Conservation (phyloP, 371 early-diverging fungal species). For the Mortierella sp. region DNA sequence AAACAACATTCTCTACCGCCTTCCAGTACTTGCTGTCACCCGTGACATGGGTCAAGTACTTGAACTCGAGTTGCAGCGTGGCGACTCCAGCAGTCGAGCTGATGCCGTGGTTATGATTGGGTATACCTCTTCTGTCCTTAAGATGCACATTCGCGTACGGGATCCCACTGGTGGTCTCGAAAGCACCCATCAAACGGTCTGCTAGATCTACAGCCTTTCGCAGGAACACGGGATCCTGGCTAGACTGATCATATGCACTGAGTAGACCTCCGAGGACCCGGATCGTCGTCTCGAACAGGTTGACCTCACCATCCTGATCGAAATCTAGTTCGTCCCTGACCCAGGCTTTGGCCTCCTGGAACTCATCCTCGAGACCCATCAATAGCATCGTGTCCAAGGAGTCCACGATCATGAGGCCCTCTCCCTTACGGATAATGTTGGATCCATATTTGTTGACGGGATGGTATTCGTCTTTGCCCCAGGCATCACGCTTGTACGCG, state of each 20-base stretch:
- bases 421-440: slow-evolving; percentile 62
- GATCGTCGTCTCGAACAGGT: slow-evolving; percentile 95
- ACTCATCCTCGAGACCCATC: slow-evolving; percentile 84
- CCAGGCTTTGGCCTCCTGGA: slow-evolving; percentile 73
- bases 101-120: slow-evolving; percentile 52
- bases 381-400: slow-evolving; percentile 86
- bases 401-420: slow-evolving; percentile 87
- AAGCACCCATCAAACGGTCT: slow-evolving; percentile 82
- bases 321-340: slow-evolving; percentile 69
- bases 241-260: slow-evolving; percentile 82
- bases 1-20: slow-evolving; percentile 76
- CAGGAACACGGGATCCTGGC: slow-evolving; percentile 72
- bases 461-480: slow-evolving; percentile 86
- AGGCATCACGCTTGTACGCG: slow-evolving; percentile 82
- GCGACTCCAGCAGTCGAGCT: slow-evolving; percentile 88
- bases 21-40: slow-evolving; percentile 77
- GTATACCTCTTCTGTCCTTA: slow-evolving; percentile 47
- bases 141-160: slow-evolving; percentile 82
- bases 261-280: slow-evolving; percentile 92
- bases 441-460: slow-evolving; percentile 67
- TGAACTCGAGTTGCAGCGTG: slow-evolving; percentile 91
- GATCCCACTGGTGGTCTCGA: slow-evolving; percentile 77
- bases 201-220: slow-evolving; percentile 84
- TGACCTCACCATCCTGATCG: slow-evolving; percentile 78
- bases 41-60: slow-evolving; percentile 82